Evolutionary conservation across 345 rosid genomes (phyloP), one percentile per base, ranked within the genome.

Genomic region (Atalantia buxifolia): DNA sequence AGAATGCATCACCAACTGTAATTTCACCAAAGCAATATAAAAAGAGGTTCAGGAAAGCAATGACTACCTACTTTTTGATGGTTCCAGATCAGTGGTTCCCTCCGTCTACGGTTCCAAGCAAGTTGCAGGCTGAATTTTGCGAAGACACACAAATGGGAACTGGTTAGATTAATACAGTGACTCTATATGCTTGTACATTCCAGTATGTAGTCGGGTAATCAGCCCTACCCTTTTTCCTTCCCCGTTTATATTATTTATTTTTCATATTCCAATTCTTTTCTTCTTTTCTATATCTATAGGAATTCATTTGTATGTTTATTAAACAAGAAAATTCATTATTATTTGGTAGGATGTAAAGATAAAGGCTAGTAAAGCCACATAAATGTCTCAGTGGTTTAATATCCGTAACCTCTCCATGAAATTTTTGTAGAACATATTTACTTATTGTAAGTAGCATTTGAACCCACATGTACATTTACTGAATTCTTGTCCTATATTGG

Each of bases 51-150:
- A 89, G 99, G 88, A 97, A 97, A 87, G 99, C 97, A 3, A 91
- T 90, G 97, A 90, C 91, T 45, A 87, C 98, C 19, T 94, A 94
- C 84, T 97, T 93, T 78, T 87, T 94, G 79, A 92, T 94, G 99
- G 90, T 94, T 73, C 98, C 99, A 16, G 98, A 97, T 87, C 97
- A 94, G 48, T 94, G 98, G 98, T 92, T 94, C 48, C 94, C 99
- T 48, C 88, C 92, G 40, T 48, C 77, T 57, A 87, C 81, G 13
- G 63, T 85, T 72, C 84, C 91, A 3, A 85, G 82, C 79, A 86
- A 74, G 84, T 88, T 92, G 22, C 91, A 84, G 76, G 79, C 95
- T 7, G 98, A 91, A 82, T 75, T 86, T 33, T 83, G 71, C 19
- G 97, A 92, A 21, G 86, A 90, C 60, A 65, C 88, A 60, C 89